Evolutionary conservation across 495 filamentous ascomycete genomes (phyloP), one percentile per base, ranked within the genome.

Genomic region (Aspergillus carlsbadensis): DNA sequence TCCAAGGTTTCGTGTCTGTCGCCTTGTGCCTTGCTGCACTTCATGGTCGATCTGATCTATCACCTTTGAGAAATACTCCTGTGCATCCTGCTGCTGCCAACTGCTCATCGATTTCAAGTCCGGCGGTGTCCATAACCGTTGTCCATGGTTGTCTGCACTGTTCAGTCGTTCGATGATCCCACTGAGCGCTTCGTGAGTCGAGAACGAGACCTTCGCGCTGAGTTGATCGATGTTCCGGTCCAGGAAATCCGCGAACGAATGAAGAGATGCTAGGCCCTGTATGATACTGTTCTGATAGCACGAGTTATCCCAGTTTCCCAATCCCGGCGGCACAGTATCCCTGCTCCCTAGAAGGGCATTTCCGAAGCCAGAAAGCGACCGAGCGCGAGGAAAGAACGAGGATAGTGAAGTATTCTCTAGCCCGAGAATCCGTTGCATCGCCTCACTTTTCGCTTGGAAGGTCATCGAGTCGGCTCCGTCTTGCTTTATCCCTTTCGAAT

Each of bases 231-330:
- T 69, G 65, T 84, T 74, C 54, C 45, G 52, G 1, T 64, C 62
- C 29, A 88, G 64, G 46, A 80, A 87, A 6, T 59, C 60, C 6
- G 77, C 74, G 14, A 96, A 73, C 5, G 84, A 76, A 18, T 79
- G 74, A 41, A 98, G 80, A 6, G 92, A 89, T 5, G 92, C 87
- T 35, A 98, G 78, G 11, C 87, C 87, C 67, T 97, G 88, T 20
- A 98, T 84, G 17, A 97, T 88, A 58, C 92, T 96, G 67, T 99
- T 99, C 74, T 98, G 93, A 66, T 94, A 99, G 70, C 95, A 99
- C 1, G 91, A 96, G 64, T 96, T 96, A 70, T 96, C 86, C 76
- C 83, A 87, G 65, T 99, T 99, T 15, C 90, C 90, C 29, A 98
- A 70, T 0, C 95, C 94, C 5, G 91, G 81, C 2, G 90, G 90